These are phyloP conservation scores for Hygrophoropsis aurantiaca DNA, from an alignment of 768 basidiomycete genomes.

Conservation along the genomic window DNA sequence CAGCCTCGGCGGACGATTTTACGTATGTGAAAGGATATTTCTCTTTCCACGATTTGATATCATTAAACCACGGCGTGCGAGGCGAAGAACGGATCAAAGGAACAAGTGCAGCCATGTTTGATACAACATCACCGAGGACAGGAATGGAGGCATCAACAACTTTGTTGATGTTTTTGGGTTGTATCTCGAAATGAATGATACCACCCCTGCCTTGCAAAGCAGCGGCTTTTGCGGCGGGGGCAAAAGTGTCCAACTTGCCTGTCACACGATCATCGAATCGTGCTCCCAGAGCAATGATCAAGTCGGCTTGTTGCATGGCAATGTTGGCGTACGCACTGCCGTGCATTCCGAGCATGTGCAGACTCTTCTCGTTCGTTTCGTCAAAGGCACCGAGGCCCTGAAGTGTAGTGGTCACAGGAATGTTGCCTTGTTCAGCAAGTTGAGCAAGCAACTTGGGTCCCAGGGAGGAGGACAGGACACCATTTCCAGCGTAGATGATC, in stretches of 20 bases:
- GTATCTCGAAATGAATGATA: conserved; percentile 99
- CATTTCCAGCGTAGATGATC: conserved; percentile 91
- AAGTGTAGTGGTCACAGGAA: conserved; percentile 95
- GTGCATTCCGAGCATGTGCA: conserved; percentile 99
- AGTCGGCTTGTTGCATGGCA: conserved; percentile 96
- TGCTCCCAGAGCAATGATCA: conserved; percentile 95
- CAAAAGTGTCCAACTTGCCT: conserved; percentile 85
- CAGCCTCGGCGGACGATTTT: conserved; percentile 49
- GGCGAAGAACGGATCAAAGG: conserved; percentile 68
- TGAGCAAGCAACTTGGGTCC: conserved; percentile 82
- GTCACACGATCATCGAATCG: conserved; percentile 99
- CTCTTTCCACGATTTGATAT: conserved; percentile 83
- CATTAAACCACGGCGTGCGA: conserved; percentile 77
- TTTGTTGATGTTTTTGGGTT: conserved; percentile 99
- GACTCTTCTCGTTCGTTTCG: conserved; percentile 78
- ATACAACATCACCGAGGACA: conserved; percentile 88
- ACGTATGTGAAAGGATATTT: conserved; percentile 88
- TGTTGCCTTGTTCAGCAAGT: conserved; percentile 83
- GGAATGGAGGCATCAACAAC: conserved; percentile 94
- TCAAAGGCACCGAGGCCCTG: conserved; percentile 96
- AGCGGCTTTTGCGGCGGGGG: conserved; percentile 86
- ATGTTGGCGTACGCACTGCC: conserved; percentile 96
- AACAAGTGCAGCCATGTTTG: conserved; percentile 79
- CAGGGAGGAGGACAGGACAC: conserved; percentile 76
- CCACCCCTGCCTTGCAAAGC: conserved; percentile 86